Evolutionary conservation across 2,329 filamentous ascomycete species (phyloP), one percentile per base, ranked within the genome.

Genomic region (Aureobasidium sp.): DNA sequence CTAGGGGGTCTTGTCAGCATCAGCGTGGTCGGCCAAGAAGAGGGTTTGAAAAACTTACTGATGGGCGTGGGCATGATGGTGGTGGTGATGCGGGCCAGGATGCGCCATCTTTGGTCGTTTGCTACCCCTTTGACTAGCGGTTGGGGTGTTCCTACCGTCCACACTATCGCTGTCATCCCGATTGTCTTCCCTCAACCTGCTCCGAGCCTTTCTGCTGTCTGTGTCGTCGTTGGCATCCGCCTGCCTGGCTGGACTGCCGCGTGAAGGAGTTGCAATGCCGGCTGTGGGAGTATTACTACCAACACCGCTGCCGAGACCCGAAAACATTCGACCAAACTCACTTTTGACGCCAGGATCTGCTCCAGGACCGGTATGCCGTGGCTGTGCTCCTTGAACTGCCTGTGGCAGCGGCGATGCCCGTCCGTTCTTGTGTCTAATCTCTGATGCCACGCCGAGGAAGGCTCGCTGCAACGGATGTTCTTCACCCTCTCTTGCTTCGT

Each of bases 251-350:
- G 71, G 68, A 57, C 70, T 70, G 25, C 69, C 59, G 4, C 71
- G 69, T 25, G 80, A 77, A 13, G 82, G 83, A 8, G 82, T 85
- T 1, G 79, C 76, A 35, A 78, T 74, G 15, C 74, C 74, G 45
- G 69, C 68, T 35, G 75, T 75, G 21, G 78, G 72, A n/a, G 72
- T 79, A 29, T 75, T 74, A 64, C 79, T 79, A 31, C 83, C 83
- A 19, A 86, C 78, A 37, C 85, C 85, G 71, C 84, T 86, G 17
- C 85, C 92, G 65, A 97, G 90, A n/a, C 93, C 93, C 19, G 90
- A 90, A 74, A 96, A 96, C 81, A 96, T 95, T 64, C 90, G 86
- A 29, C 92, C 92, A 71, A 96, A 92, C 71, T 96, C 93, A 70
- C 86, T 95, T 78, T 96, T 96, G 69, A 96, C 95, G 45, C 88